Evolutionary conservation across 306 rosid genomes (phyloP).

Genomic region (Gleditsia sinensis): DNA sequence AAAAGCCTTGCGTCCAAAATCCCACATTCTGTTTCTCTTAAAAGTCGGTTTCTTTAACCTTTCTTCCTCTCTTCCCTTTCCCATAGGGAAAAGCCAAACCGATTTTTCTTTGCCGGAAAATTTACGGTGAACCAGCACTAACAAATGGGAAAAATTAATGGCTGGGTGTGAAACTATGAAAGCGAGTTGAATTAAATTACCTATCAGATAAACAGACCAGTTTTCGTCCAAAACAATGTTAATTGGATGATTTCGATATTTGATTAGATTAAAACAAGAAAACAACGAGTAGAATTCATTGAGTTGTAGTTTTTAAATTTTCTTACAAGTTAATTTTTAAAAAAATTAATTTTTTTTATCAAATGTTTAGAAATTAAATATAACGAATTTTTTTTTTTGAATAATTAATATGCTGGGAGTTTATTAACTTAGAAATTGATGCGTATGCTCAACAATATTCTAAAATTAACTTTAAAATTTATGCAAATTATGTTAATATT

Average conservation of each 20-base stretch:
- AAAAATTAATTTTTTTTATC: too few relatives aligned
- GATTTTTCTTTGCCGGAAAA: slow-evolving; percentile 1
- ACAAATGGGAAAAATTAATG: slow-evolving; percentile 27
- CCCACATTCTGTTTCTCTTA: slow-evolving; percentile 55
- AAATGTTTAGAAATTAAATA: too few relatives aligned
- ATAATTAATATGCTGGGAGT: too few relatives aligned
- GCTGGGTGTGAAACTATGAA: slow-evolving; percentile 26
- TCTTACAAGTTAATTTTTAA: too few relatives aligned
- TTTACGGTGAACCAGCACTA: slow-evolving; percentile 10
- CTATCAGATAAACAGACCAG: slow-evolving; percentile 13
- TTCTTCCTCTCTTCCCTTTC: slow-evolving; percentile 23
- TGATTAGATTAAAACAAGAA: slow-evolving; percentile 20
- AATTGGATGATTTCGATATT: neutral
- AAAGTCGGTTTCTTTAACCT: slow-evolving; percentile 50
- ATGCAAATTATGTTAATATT: too few relatives aligned
- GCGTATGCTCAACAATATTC: too few relatives aligned
- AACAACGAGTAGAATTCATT: too few relatives aligned
- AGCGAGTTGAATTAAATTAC: slow-evolving; percentile 29
- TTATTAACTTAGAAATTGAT: too few relatives aligned
- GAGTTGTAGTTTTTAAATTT: too few relatives aligned
- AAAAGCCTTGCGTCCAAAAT: slow-evolving; percentile 40
- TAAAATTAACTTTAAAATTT: too few relatives aligned
- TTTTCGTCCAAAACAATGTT: slow-evolving; percentile 36
- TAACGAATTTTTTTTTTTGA: too few relatives aligned
- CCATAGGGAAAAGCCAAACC: slow-evolving; percentile 13